phyloP scores from a whole-genome alignment of 495 filamentous ascomycete genomes.

The Podospora appendiculata region DNA sequence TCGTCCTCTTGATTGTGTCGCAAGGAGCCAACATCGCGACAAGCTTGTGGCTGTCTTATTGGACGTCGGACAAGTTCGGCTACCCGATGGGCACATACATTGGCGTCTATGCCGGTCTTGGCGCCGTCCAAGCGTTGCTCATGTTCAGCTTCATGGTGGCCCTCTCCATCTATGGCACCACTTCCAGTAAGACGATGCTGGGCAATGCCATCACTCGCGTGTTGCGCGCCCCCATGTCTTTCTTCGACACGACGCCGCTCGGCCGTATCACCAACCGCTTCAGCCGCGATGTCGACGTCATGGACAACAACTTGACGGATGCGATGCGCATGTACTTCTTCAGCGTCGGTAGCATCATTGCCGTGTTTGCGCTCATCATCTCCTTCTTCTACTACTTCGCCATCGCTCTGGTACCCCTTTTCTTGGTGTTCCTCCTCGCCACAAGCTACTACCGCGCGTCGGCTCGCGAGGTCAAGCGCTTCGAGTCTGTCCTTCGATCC shows the following conservation, averaged over 20 bases:
- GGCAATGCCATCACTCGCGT: conserved; percentile 72
- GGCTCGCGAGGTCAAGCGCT: conserved; percentile 87
- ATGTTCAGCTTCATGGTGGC: conserved; percentile 60
- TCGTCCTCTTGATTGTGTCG: conserved; percentile 58
- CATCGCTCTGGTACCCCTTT: conserved; percentile 77
- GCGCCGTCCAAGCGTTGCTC: conserved; percentile 60
- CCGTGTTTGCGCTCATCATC: conserved; percentile 83
- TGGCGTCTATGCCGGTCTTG: conserved; percentile 76
- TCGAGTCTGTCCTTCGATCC: conserved; percentile 83
- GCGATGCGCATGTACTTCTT: conserved; percentile 90
- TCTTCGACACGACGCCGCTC: conserved; percentile 93
- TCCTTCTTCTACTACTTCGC: conserved; percentile 92
- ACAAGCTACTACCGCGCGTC: conserved; percentile 85
- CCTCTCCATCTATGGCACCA: conserved; percentile 72
- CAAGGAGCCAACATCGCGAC: conserved; percentile 82
- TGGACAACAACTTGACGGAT: conserved; percentile 90
- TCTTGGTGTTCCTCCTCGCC: conserved; percentile 73
- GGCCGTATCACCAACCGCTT: conserved; percentile 98
- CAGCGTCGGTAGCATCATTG: conserved; percentile 67
- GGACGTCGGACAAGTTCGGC: conserved; percentile 69
- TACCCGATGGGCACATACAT: conserved; percentile 68
- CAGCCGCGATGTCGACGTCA: conserved; percentile 87
- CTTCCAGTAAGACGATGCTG: conserved; percentile 74
- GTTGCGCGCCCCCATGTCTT: conserved; percentile 87
- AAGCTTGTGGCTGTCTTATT: conserved; percentile 87